A percentile compares a stretch with the other conserved stretches of the same genome.
These are phyloP conservation scores for Arabis alpina DNA, from an alignment of 345 rosid species.

Conservation along the genomic window DNA sequence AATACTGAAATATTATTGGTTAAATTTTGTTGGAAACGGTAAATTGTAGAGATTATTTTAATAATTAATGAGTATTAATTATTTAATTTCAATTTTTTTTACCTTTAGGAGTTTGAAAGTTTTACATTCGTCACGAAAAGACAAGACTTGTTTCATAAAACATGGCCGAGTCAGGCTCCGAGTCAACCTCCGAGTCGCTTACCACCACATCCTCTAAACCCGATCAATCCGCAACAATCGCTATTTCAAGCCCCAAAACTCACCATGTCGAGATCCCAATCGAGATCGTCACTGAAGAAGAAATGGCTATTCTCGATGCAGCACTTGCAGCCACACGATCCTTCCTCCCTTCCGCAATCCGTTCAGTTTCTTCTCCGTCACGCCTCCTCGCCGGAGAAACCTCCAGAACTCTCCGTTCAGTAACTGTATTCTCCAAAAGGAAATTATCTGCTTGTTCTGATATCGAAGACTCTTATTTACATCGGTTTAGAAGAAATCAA, in stretches of 20 bases:
- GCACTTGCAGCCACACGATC: constrained; percentile 65
- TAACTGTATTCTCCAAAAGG: constrained; percentile 50
- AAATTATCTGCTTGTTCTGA: constrained; percentile 35
- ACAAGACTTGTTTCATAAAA: background rate
- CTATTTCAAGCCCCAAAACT: constrained; percentile 19
- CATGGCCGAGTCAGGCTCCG: constrained; percentile 57
- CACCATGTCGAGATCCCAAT: constrained; percentile 54
- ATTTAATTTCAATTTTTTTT: no score
- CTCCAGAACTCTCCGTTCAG: constrained; percentile 48
- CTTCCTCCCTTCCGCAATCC: constrained; percentile 42
- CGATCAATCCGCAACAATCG: constrained; percentile 12
- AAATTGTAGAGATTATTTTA: no score
- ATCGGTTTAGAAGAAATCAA: constrained; percentile 55
- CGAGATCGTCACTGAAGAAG: constrained; percentile 83
- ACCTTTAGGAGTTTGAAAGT: no score
- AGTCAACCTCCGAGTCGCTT: constrained; percentile 38
- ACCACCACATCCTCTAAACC: constrained; percentile 34
- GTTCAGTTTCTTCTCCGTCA: constrained; percentile 40
- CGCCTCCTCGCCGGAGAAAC: constrained; percentile 26
- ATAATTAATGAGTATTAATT: no score
- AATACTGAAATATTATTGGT: no score
- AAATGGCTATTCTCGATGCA: constrained; percentile 81
- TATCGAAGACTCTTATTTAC: constrained; percentile 69
- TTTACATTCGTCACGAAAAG: constrained; percentile 3
- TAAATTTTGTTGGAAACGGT: no score